Evolutionary conservation across 805 yeast species (phyloP).

Genomic region (Kazachstania africana): DNA sequence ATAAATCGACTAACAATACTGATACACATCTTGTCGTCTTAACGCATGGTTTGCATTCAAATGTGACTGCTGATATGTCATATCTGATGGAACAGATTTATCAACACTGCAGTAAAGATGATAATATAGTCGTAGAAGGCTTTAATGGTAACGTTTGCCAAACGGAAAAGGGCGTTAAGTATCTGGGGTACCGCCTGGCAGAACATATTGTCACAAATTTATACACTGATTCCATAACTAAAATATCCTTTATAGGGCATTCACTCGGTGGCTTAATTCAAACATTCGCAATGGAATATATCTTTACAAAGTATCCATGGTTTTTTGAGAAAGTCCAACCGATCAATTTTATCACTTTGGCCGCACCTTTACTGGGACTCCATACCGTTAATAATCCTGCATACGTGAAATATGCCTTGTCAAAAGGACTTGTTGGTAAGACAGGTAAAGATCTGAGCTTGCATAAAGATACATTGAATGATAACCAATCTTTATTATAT

Average conservation of each 20-base stretch:
- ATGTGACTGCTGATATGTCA: constrained; percentile 63
- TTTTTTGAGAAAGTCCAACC: constrained; percentile 51
- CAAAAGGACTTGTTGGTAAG: constrained; percentile 67
- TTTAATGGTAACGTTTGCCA: constrained; percentile 61
- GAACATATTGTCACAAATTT: constrained; percentile 45
- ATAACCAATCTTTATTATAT: constrained; percentile 40
- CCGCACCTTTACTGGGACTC: constrained; percentile 67
- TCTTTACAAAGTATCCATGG: constrained; percentile 56
- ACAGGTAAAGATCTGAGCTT: constrained; percentile 72
- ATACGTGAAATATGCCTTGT: constrained; percentile 54
- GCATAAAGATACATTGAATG: constrained; percentile 30
- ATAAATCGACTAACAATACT: constrained; percentile 14
- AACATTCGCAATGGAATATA: constrained; percentile 65
- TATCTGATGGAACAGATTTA: constrained; percentile 63
- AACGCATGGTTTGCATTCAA: constrained; percentile 73
- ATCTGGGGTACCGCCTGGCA: constrained; percentile 59
- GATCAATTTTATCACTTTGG: constrained; percentile 57
- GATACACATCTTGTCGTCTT: constrained; percentile 51
- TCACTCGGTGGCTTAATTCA: constrained; percentile 73
- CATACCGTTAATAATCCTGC: constrained; percentile 62
- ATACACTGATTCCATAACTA: constrained; percentile 33
- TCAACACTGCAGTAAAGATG: constrained; percentile 24
- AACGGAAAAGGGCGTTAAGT: constrained; percentile 70
- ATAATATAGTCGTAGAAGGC: constrained; percentile 50
- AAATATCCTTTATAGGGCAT: constrained; percentile 67